Evolutionary conservation across 2,329 filamentous ascomycete genomes (phyloP).

Genomic region (Penicillium paneum): DNA sequence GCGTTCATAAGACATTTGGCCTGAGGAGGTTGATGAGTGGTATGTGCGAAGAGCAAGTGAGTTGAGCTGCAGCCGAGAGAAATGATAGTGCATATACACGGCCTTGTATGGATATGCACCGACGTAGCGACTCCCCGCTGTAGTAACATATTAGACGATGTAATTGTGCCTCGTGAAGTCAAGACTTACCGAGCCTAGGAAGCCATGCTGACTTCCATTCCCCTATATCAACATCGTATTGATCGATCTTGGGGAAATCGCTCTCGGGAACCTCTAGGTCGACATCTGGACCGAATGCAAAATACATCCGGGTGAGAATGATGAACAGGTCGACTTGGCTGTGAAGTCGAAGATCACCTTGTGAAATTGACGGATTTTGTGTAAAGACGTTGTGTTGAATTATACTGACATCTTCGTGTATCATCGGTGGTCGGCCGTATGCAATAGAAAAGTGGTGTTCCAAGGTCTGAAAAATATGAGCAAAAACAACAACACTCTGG

Average conservation of each 20-base stretch:
- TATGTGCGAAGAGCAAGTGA: slow-evolving; percentile 51
- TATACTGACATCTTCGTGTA: slow-evolving; percentile 40
- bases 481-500: neutral
- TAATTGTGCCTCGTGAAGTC: neutral
- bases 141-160: neutral
- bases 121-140: slow-evolving; percentile 48
- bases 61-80: slow-evolving; percentile 51
- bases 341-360: slow-evolving; percentile 38
- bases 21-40: slow-evolving; percentile 36
- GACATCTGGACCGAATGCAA: slow-evolving; percentile 45
- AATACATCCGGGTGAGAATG: slow-evolving; percentile 44
- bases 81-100: slow-evolving; percentile 51
- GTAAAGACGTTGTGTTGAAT: slow-evolving; percentile 37
- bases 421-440: slow-evolving; percentile 45
- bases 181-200: slow-evolving; percentile 33
- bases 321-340: slow-evolving; percentile 47
- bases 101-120: slow-evolving; percentile 51
- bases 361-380: slow-evolving; percentile 28
- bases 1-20: slow-evolving; percentile 45
- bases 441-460: slow-evolving; percentile 47
- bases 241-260: slow-evolving; percentile 41
- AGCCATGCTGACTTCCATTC: slow-evolving; percentile 39
- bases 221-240: slow-evolving; percentile 40
- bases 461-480: slow-evolving; percentile 31
- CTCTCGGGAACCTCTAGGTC: slow-evolving; percentile 41